Percentiles rank a stretch among this genome's conserved stretches.
Conservation (phyloP, 2,329 filamentous ascomycete genomes). For the Hypoxylon sp. region DNA sequence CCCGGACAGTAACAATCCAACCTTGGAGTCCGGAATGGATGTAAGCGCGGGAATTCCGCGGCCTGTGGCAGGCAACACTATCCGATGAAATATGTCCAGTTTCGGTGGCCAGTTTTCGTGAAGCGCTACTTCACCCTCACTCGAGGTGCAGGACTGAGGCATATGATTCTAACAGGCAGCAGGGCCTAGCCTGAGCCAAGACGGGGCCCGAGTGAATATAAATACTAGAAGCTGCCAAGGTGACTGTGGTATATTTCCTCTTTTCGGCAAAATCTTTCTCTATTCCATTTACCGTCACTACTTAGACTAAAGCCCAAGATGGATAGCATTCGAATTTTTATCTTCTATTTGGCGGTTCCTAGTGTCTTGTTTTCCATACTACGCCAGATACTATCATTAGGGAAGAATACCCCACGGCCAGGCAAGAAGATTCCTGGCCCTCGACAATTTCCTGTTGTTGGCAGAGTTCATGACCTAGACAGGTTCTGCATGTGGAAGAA, state of each 20-base stretch:
- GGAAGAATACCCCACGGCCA: slow-evolving; percentile 46
- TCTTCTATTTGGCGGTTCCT: slow-evolving; percentile 64
- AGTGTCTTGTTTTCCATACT: slow-evolving; percentile 61
- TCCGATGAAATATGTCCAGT: slow-evolving; percentile 20
- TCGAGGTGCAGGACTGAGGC: background rate
- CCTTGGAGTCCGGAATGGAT: background rate
- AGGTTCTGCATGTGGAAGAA: slow-evolving; percentile 65
- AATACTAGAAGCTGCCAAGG: background rate
- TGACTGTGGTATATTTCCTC: background rate
- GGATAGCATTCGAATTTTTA: slow-evolving; percentile 58
- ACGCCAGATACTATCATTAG: slow-evolving; percentile 58
- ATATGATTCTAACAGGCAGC: background rate
- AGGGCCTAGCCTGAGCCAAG: background rate
- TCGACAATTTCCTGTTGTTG: slow-evolving; percentile 63
- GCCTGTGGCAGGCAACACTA: background rate
- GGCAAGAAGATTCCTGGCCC: slow-evolving; percentile 62
- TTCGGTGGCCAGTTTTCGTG: slow-evolving; percentile 13
- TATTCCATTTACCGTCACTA: background rate
- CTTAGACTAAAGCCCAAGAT: slow-evolving; percentile 49
- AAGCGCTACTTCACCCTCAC: background rate
- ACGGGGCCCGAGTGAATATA: slow-evolving; percentile 8
- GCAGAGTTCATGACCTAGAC: slow-evolving; percentile 65
- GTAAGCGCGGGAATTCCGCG: background rate
- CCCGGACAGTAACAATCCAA: background rate
- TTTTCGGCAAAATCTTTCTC: background rate